Base-by-base conservation (phyloP, 2,329 filamentous ascomycete species). In the Leptographium wingfieldii region DNA sequence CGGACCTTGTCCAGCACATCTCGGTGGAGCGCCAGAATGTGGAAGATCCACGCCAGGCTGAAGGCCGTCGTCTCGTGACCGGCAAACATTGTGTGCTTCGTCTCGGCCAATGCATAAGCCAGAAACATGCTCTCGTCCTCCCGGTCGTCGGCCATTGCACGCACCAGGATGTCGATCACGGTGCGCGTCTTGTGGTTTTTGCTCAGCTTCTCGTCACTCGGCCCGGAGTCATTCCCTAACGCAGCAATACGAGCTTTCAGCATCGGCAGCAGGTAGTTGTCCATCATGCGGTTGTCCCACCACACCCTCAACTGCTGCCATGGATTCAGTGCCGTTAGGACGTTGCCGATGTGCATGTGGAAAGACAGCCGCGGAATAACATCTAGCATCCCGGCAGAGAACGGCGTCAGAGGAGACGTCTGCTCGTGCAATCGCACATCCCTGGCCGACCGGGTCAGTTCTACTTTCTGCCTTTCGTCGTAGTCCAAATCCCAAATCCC, bases 31-130 rank as follows among this genome's bases (percentile, higher is more conserved):
- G 64, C 67, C 52, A 72, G 66, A 33, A 67, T 58, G 58, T 70
- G 68, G 61, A 68, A 68, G 58, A 67, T 64, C 48, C 65, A 68
- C 16, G 66, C 65, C 56, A 74, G 69, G 7, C 68, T 67, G n/a
- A 67, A 67, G 6, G 69, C 68, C 0, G 73, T 73, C 1, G 73
- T 72, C 64, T 75, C 72, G 64, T 74, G 71, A 31, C 73, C 72
- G 3, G 71, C 73, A 55, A 74, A 74, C 35, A 73, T 64, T 58
- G 73, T 67, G 55, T 64, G 66, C n/a, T 68, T 65, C 14, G 70
- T 65, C 62, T 67, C 66, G 60, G 64, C 64, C 61, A 71, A 60
- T 7, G 71, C 64, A 60, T 67, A 67, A 58, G 63, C 62, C 63
- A 71, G 59, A 63, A 70, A 69, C 27, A 49, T 54, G 25, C 38